Evolutionary conservation across 2,329 filamentous ascomycete species (phyloP).

Genomic region (Pseudogymnoascus sp.): DNA sequence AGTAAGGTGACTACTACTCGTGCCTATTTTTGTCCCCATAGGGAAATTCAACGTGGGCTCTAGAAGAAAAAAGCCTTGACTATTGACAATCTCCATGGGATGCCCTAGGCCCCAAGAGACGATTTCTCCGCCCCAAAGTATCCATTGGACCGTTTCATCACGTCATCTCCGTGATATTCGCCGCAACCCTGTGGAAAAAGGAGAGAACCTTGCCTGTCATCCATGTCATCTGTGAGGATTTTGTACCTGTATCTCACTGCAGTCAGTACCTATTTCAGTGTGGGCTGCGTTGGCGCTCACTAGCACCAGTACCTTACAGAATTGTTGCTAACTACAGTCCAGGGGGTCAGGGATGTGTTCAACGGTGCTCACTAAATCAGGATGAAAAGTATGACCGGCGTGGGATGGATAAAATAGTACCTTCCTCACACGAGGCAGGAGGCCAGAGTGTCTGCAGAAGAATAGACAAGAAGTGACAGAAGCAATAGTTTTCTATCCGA

Average conservation of each 20-base stretch:
- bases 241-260: not conserved
- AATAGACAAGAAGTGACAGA: not conserved
- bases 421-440: not conserved
- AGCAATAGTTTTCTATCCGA: not conserved
- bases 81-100: not conserved
- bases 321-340: not conserved
- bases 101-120: not conserved
- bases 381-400: not conserved
- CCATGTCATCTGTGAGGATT: not conserved
- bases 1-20: not conserved
- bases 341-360: not conserved
- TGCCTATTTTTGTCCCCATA: not conserved
- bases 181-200: not conserved
- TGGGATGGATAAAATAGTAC: not conserved
- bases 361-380: not conserved
- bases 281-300: not conserved
- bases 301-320: conserved; percentile 6
- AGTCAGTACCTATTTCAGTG: not conserved
- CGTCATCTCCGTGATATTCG: conserved; percentile 4
- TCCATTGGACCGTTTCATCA: conserved; percentile 6
- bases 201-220: not conserved
- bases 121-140: not conserved
- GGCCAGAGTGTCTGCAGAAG: not conserved
- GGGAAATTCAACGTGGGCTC: not conserved
- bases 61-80: not conserved